Evolutionary conservation across 148 eudicot species (phyloP), one percentile per base, ranked within the genome.

Genomic region (Rhododendron ovatum): DNA sequence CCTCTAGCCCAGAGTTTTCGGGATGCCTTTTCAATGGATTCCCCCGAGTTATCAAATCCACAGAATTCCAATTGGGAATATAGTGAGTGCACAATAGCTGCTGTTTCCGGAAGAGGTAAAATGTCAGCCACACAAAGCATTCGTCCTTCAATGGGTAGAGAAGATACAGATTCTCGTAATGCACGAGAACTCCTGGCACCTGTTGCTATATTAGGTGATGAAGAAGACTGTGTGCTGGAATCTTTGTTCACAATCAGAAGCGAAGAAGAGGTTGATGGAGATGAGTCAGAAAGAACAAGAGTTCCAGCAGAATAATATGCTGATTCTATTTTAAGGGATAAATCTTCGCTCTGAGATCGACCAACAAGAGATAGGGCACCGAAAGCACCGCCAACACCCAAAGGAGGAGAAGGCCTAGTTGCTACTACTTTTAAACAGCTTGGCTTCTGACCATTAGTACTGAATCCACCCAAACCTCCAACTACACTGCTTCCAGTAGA

Each of bases 91-190:
- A 94, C 93, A 73, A 91, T 91, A 47, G 91, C 90, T 83, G 94
- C 95, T 83, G 98, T 92, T 86, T 91, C 98, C 2, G 95, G 95
- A 59, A 93, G 88, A 8, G 99, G 98, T 26, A 94, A 89, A 85
- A 98, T 90, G 90, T 98, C 99, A 65, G 98, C 95, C 78, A 95
- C 96, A 87, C 87, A 94, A 80, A 95, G 94, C 99, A 98, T 98
- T 85, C 98, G 90, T 61, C 99, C 98, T 86, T 98, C 99, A 75
- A 98, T 87, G 33, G 99, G 99, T 71, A 98, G 78, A 35, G 98
- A 94, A 87, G 96, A 95, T 24, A 98, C 98, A 80, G 93, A 93
- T 90, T 98, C 99, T 28, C 96, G 89, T 84, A 98, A 88, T 53
- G 99, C 98, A 78, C 98, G 95, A 82, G 96, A 89, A 87, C 92